A percentile compares a stretch with the other conserved stretches of the same genome.
These are phyloP conservation scores for Myochromella boudieri DNA, from an alignment of 768 basidiomycete species.

Conservation along the genomic window DNA sequence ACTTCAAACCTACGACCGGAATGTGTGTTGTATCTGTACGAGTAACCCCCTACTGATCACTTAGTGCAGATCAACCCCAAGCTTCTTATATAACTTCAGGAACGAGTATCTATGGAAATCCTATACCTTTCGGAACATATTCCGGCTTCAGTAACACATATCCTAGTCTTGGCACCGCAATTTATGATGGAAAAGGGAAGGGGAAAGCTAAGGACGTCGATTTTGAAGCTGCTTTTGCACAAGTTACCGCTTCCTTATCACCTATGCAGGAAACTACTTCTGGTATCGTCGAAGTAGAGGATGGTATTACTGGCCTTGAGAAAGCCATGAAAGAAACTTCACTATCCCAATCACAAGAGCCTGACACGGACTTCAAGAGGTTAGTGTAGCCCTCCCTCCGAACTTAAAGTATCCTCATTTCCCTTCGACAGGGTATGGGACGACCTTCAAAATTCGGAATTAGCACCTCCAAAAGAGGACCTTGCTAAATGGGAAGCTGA, in stretches of 20 bases:
- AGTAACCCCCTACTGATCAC: not conserved
- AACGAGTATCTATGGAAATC: conserved; percentile 32
- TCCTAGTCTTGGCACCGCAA: conserved; percentile 6
- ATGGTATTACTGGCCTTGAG: conserved; percentile 37
- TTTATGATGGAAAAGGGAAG: conserved; percentile 57
- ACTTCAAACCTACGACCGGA: conserved; percentile 32
- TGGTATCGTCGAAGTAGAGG: conserved; percentile 55
- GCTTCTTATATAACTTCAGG: conserved; percentile 37
- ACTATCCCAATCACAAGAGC: conserved; percentile 28
- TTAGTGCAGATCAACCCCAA: conserved; percentile 37
- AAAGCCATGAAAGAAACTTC: conserved; percentile 35
- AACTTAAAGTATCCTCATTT: conserved; percentile 1
- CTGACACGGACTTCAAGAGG: conserved; percentile 51
- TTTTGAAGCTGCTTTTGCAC: conserved; percentile 84
- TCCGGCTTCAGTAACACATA: conserved; percentile 26
- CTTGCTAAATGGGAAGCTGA: conserved; percentile 82
- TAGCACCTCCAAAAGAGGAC: conserved; percentile 60
- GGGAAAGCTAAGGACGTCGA: conserved; percentile 77
- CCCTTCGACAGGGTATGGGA: conserved; percentile 55
- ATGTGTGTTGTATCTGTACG: conserved; percentile 29
- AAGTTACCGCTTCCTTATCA: conserved; percentile 55
- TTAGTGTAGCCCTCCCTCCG: conserved; percentile 26
- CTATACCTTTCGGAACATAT: conserved; percentile 40
- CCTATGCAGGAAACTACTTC: conserved; percentile 40
- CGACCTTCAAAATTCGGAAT: conserved; percentile 54